Base-by-base conservation (phyloP, 192 early-diverging fungal species). In the Rhizoclosmatium globosum region DNA sequence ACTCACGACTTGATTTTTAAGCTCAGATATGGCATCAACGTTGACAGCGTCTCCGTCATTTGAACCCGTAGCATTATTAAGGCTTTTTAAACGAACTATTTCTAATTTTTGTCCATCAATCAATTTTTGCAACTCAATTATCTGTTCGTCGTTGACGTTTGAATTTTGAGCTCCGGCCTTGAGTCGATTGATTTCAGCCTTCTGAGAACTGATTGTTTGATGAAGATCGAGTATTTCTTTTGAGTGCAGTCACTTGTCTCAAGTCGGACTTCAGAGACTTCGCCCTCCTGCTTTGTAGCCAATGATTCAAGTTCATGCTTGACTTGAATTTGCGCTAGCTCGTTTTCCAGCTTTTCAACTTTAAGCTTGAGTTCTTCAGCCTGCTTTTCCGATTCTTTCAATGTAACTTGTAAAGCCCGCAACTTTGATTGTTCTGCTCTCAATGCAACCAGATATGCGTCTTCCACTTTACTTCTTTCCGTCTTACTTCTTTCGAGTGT, bases 281-380 rank as follows among this genome's bases (percentile, higher is more conserved):
- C 74, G 47, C 64, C 66, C 2, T 66, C 38, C 1, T 76, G 47
- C 9, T 31, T 3, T 19, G 6, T 67, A 1, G 53, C 57, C 7
- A 50, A 66, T 42, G 7, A 17, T 38, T 76, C 74, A 6, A 76
- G 38, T 47, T 47, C 15, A 23, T 53, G 11, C 47, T 66, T 53
- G 31, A 3, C 15, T 7, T 17, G 15, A 15, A 67, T 13, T 13
- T 41, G 23, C 4, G 42, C 31, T 7, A 66, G 13, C n/a, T 64
- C 74, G 48, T 47, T 67, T 41, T 76, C 74, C 21, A 76, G n/a
- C 3, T 42, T 19, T 31, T 76, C 74, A 13, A 76, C 19, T 50
- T 76, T 76, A 53, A 59, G 11, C 43, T 47, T 44, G 11, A 66
- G 7, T 4, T 53, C 31, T 21, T 48, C 39, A 9, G 50, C 46